phyloP scores from a whole-genome alignment of 345 rosid genomes.

The Hevea brasiliensis region DNA sequence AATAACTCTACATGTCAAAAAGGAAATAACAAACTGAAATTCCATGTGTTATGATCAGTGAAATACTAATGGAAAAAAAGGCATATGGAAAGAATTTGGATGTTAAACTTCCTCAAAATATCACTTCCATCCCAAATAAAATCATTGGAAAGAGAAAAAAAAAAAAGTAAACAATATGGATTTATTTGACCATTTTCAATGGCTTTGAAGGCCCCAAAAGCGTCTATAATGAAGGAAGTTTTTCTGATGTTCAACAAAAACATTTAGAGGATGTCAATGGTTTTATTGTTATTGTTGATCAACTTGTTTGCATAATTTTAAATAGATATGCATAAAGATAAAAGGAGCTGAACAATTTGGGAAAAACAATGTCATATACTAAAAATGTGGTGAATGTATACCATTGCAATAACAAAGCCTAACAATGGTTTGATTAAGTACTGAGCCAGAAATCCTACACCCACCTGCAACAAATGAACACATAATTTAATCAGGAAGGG shows the following conservation, averaged over 20 bases:
- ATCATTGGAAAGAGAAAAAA: not conserved
- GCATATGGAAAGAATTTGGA: not conserved
- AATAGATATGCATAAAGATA: not conserved
- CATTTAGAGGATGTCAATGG: not conserved
- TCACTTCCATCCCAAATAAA: not conserved
- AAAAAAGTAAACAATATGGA: not conserved
- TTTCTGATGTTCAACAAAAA: not conserved
- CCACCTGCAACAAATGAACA: slow-evolving; percentile 66
- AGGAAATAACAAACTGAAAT: not conserved
- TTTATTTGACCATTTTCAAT: not conserved
- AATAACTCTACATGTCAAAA: not conserved
- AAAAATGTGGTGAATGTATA: slow-evolving; percentile 28
- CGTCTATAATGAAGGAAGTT: not conserved
- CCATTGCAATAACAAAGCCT: slow-evolving; percentile 84
- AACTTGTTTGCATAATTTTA: not conserved
- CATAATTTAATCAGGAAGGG: slow-evolving; percentile 13
- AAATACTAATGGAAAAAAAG: not conserved
- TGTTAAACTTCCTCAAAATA: not conserved
- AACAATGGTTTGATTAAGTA: slow-evolving; percentile 82
- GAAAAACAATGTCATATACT: not conserved
- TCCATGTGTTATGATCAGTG: not conserved
- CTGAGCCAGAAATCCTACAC: slow-evolving; percentile 92
- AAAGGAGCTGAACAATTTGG: slow-evolving; percentile 1
- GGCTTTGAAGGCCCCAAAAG: not conserved
- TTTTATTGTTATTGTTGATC: not conserved